Conservation (phyloP, 2,329 filamentous ascomycete genomes). For the Pestalotiopsis sp. region DNA sequence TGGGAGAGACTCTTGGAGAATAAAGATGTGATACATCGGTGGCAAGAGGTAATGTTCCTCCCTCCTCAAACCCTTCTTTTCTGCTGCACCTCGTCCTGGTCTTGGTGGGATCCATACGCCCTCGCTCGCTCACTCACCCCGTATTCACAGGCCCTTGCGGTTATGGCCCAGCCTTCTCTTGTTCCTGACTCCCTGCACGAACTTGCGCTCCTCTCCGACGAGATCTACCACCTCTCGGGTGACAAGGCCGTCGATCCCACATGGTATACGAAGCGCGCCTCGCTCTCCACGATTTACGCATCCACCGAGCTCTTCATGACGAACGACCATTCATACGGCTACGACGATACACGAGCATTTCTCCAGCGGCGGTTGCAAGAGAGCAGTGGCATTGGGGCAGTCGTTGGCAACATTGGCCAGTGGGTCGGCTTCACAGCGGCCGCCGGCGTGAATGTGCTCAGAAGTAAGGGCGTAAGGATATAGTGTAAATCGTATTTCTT, state of each 20-base stretch:
- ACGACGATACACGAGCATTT: slow-evolving; percentile 76
- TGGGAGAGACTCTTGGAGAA: slow-evolving; percentile 80
- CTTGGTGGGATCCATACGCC: no score
- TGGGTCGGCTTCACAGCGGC: slow-evolving; percentile 83
- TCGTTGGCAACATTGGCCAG: slow-evolving; percentile 64
- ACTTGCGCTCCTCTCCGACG: slow-evolving; percentile 80
- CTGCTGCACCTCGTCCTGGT: not conserved
- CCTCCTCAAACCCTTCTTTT: not conserved
- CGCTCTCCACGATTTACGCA: slow-evolving; percentile 61
- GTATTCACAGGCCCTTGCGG: slow-evolving; percentile 68
- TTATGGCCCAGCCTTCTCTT: slow-evolving; percentile 85
- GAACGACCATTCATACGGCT: slow-evolving; percentile 74
- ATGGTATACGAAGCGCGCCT: slow-evolving; percentile 75
- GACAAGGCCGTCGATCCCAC: slow-evolving; percentile 79
- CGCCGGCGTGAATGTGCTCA: slow-evolving; percentile 76
- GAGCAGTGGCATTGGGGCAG: slow-evolving; percentile 59
- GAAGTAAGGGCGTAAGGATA: slow-evolving; percentile 85
- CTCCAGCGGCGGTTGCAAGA: slow-evolving; percentile 75
- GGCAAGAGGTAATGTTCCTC: slow-evolving; percentile 71
- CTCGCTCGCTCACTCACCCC: not conserved
- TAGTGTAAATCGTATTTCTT: slow-evolving; percentile 33
- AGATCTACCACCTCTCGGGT: slow-evolving; percentile 86
- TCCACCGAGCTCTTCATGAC: slow-evolving; percentile 92
- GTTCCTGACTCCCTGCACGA: slow-evolving; percentile 76
- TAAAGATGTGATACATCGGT: slow-evolving; percentile 67